phyloP scores from a whole-genome alignment of 2,329 filamentous ascomycete species.

The Arthrobotrys sphaeroides region DNA sequence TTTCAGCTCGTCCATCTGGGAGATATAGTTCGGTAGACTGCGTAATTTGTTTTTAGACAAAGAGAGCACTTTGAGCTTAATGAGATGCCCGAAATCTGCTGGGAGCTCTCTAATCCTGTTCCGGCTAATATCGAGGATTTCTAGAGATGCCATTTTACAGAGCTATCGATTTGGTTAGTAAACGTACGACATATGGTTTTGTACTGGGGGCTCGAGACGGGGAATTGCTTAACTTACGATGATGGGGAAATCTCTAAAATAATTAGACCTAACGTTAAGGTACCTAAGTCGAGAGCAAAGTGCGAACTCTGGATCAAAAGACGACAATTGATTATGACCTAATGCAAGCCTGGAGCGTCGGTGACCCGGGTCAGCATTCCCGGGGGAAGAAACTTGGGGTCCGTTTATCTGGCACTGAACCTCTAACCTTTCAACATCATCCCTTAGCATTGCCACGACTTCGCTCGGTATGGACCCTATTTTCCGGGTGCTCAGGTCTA shows the following conservation, averaged over 20 bases:
- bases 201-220: neutral
- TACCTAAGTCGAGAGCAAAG: slow-evolving; percentile 56
- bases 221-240: slow-evolving; percentile 47
- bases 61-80: slow-evolving; percentile 57
- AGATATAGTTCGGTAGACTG: slow-evolving; percentile 57
- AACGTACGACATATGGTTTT: too few species aligned
- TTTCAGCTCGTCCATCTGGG: slow-evolving; percentile 58
- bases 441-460: slow-evolving; percentile 66
- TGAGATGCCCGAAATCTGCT: slow-evolving; percentile 55
- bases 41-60: slow-evolving; percentile 58
- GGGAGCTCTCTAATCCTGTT: slow-evolving; percentile 57
- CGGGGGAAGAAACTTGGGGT: neutral
- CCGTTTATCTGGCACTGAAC: neutral
- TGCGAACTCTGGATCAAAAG: slow-evolving; percentile 56
- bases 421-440: slow-evolving; percentile 66
- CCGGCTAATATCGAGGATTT: slow-evolving; percentile 58
- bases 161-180: slow-evolving; percentile 48
- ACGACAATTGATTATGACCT: slow-evolving; percentile 65
- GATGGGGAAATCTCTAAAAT: slow-evolving; percentile 56
- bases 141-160: slow-evolving; percentile 56
- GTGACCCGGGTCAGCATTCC: slow-evolving; percentile 18
- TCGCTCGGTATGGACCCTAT: slow-evolving; percentile 65
- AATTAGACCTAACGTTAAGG: slow-evolving; percentile 58
- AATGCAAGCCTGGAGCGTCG: slow-evolving; percentile 62
- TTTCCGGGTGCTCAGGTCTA: slow-evolving; percentile 66